Conservation (phyloP, 257 asterid genomes). For the Craterostigma plantagineum region DNA sequence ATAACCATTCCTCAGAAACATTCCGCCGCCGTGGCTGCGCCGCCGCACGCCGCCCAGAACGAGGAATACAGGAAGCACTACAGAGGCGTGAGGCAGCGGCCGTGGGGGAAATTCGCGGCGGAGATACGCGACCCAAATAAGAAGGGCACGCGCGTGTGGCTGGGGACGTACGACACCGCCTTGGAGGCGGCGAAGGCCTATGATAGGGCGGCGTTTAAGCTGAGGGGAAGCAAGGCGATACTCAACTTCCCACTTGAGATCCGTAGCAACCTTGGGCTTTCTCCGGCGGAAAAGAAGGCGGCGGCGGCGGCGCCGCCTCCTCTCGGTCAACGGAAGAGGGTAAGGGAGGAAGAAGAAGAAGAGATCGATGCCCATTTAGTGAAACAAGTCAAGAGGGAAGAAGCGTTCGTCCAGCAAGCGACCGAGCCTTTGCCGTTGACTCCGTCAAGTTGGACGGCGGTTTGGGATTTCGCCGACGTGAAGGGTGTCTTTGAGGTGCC, state of each 20-base stretch:
- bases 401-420: too few relatives aligned
- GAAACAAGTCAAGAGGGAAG: background rate
- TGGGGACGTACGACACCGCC: constrained; percentile 4
- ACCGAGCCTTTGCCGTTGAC: too few relatives aligned
- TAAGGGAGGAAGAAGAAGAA: too few relatives aligned
- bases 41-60: too few relatives aligned
- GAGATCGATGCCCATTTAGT: background rate
- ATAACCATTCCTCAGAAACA: background rate
- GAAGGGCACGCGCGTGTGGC: constrained; percentile 3
- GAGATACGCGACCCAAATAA: background rate
- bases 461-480: too few relatives aligned
- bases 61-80: background rate
- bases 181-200: constrained; percentile 1
- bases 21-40: background rate
- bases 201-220: background rate
- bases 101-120: constrained; percentile 3
- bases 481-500: too few relatives aligned
- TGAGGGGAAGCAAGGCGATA: background rate
- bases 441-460: too few relatives aligned
- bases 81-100: constrained; percentile 5
- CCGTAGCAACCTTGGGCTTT: too few relatives aligned
- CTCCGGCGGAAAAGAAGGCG: too few relatives aligned
- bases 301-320: too few relatives aligned
- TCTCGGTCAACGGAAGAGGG: background rate
- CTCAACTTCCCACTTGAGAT: constrained; percentile 6